Base-by-base conservation (phyloP, 352 stramenopile species). In the Lagenidium giganteum region DNA sequence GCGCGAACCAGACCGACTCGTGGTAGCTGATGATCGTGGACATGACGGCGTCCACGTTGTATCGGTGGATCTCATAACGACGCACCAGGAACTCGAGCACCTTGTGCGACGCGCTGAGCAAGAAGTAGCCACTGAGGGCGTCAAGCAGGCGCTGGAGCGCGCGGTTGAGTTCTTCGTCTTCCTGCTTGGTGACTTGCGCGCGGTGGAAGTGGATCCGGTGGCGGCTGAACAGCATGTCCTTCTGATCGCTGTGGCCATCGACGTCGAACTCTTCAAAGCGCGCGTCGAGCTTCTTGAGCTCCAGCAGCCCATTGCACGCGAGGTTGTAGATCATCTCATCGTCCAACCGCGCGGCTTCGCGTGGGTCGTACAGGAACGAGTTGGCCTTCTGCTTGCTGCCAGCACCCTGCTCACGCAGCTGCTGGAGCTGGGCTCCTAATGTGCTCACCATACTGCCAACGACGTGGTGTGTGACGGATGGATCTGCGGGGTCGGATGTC, bases 51-150 rank as follows among this genome's bases (percentile, higher is more conserved):
- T 95, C 77, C 29, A 95, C 78, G 36, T 95, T 95, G 53, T 76
- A 85, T 5, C 71, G 77, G 50, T 95, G 85, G 21, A 95, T 57
- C 42, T 94, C 78, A 42, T 92, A 95, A n/a, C 77, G 75, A 11
- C 85, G 79, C 42, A 95, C 76, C 47, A 95, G 67, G 44, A 92
- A 95, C 60, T 95, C 85, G 53, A 95, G 64, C 38, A 95, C 79
- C 53, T 95, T 93, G 57, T 95, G 85, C 4, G 79, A 56, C 5
- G 83, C 74, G 9, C 63, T 55, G 11, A 93, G 58, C 26, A 95
- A 42, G 47, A 93, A 93, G 46, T 90, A 93, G 5, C 62, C 61
- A 41, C 80, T 95, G 23, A 95, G 63, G n/a, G 78, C 75, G 42
- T 92, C 78, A 16, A 95, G 60, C 17, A 95, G 64, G 43, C 70